Percentiles rank a stretch among this genome's conserved stretches.
Conservation (phyloP, 345 rosid genomes). For the Iberis pinnata region DNA sequence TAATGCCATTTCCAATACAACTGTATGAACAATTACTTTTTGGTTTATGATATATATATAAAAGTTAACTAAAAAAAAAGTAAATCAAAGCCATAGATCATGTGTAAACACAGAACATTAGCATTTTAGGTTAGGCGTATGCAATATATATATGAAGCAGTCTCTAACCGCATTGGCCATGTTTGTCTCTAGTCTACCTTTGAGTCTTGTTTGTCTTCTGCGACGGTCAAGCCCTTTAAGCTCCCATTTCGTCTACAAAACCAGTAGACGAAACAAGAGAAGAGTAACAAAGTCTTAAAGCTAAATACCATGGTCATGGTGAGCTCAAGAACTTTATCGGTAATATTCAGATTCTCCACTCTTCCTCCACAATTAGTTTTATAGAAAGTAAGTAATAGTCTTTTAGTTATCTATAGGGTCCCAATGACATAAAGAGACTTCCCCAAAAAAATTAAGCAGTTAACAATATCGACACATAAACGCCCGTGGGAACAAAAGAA, state of each 20-base stretch:
- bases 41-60: constrained; percentile 51
- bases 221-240: constrained; percentile 68
- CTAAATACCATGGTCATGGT: constrained; percentile 47
- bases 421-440: too few relatives aligned
- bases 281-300: too few relatives aligned
- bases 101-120: too few relatives aligned
- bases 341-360: constrained; percentile 84
- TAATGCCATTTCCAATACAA: too few relatives aligned
- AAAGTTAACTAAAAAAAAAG: constrained; percentile 37
- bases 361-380: constrained; percentile 39
- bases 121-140: too few relatives aligned
- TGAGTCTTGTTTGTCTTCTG: constrained; percentile 48
- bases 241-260: constrained; percentile 71
- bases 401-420: too few relatives aligned
- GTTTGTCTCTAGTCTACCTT: constrained; percentile 68
- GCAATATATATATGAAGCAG: neutral
- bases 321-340: constrained; percentile 79
- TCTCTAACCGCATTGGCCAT: constrained; percentile 59
- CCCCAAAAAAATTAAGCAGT: too few relatives aligned
- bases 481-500: too few relatives aligned
- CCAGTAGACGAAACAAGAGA: neutral
- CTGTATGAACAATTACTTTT: constrained; percentile 60
- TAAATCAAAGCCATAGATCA: neutral
- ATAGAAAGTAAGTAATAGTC: too few relatives aligned
- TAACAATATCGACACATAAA: too few relatives aligned